These are phyloP conservation scores for Boletus barrowsii DNA, from an alignment of 768 basidiomycete genomes.

Conservation along the genomic window DNA sequence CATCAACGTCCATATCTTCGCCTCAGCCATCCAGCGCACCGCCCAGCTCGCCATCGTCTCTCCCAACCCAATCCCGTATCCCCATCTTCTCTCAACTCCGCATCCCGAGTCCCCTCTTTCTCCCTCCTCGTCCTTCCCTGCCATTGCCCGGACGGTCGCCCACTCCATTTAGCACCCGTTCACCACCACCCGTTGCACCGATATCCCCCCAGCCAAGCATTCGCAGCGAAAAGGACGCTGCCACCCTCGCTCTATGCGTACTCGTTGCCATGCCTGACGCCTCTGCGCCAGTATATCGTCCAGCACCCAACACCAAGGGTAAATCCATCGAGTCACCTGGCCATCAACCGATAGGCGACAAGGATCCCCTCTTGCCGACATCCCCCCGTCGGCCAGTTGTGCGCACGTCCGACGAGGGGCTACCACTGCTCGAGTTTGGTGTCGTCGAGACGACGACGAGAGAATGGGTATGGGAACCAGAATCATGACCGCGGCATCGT, in stretches of 20 bases:
- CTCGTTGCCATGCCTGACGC: slow-evolving; percentile 24
- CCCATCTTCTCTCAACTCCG: slow-evolving; percentile 11
- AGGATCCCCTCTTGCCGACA: slow-evolving; percentile 3
- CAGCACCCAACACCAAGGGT: slow-evolving; percentile 11
- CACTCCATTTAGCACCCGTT: too few relatives aligned
- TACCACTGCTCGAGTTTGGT: slow-evolving; percentile 19
- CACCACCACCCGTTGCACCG: neutral
- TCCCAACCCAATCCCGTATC: neutral
- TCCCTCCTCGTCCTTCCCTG: neutral
- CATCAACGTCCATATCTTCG: neutral
- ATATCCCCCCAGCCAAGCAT: neutral
- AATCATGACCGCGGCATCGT: too few relatives aligned
- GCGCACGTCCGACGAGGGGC: neutral
- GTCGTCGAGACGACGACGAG: slow-evolving; percentile 3
- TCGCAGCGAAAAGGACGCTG: neutral
- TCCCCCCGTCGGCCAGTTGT: neutral
- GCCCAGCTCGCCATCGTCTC: neutral
- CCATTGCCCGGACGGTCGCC: too few relatives aligned
- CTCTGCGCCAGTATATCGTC: slow-evolving; percentile 1
- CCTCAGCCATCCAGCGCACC: neutral
- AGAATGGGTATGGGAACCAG: slow-evolving; percentile 1
- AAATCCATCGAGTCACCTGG: slow-evolving; percentile 11
- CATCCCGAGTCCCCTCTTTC: neutral
- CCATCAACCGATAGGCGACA: neutral
- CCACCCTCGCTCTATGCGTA: slow-evolving; percentile 13